Conservation (phyloP, 2,329 filamentous ascomycete genomes). For the Paecilomyces sp. region DNA sequence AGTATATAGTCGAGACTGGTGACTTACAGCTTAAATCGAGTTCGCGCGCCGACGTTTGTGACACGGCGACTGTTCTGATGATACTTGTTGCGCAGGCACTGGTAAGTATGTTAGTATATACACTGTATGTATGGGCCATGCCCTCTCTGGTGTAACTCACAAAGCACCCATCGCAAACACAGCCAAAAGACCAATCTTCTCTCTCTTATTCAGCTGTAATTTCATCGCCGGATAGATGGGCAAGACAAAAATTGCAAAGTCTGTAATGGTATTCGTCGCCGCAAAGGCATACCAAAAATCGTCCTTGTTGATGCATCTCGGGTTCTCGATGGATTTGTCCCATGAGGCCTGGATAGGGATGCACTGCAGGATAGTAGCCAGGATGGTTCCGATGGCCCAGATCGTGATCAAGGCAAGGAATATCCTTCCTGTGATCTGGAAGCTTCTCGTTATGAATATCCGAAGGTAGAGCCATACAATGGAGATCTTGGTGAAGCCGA, state of each 20-base stretch:
- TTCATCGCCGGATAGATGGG: conserved; percentile 24
- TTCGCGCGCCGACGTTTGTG: conserved; percentile 6
- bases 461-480: conserved; percentile 26
- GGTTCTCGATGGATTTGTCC: conserved; percentile 18
- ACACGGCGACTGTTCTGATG: conserved; percentile 12
- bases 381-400: conserved; percentile 21
- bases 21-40: conserved; percentile 10
- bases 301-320: conserved; percentile 20
- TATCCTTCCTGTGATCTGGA: conserved; percentile 17
- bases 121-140: not conserved
- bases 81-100: conserved; percentile 16
- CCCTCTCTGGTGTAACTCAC: conserved; percentile 7
- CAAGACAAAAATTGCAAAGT: conserved; percentile 24
- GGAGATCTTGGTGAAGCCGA: conserved; percentile 27
- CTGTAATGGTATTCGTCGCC: conserved; percentile 28
- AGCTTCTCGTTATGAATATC: conserved; percentile 22
- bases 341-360: conserved; percentile 22
- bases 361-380: conserved; percentile 26
- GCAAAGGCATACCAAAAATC: conserved; percentile 20
- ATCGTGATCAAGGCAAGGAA: conserved; percentile 22
- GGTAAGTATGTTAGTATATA: not conserved
- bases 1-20: conserved; percentile 2
- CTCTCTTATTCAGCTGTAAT: conserved; percentile 24
- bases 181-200: conserved; percentile 24
- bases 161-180: conserved; percentile 28